Percentiles rank a stretch among this genome's conserved stretches.
These are phyloP conservation scores for Pythium biforme DNA, from an alignment of 352 stramenopile species.

Conservation along the genomic window DNA sequence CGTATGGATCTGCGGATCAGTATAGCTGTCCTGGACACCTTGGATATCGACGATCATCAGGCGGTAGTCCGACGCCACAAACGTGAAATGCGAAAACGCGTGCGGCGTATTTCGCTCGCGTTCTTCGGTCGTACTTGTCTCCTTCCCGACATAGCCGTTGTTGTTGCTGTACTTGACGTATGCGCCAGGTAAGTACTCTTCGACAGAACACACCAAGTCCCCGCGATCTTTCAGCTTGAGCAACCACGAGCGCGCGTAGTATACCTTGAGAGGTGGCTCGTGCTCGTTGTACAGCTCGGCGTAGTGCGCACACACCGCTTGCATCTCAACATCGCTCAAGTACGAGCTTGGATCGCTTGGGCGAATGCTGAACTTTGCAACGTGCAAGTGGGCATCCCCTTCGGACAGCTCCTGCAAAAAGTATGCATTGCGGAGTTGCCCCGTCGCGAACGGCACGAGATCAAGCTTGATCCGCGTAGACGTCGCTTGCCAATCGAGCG, in stretches of 20 bases:
- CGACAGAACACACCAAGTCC: slow-evolving; percentile 68
- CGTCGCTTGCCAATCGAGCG: slow-evolving; percentile 73
- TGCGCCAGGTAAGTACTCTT: slow-evolving; percentile 73
- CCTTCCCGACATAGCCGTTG: slow-evolving; percentile 77
- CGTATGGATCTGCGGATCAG: slow-evolving; percentile 82
- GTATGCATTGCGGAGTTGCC: slow-evolving; percentile 77
- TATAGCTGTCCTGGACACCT: slow-evolving; percentile 83
- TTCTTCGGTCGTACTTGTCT: slow-evolving; percentile 79
- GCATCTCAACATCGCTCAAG: slow-evolving; percentile 87
- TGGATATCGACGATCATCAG: slow-evolving; percentile 89
- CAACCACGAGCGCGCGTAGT: slow-evolving; percentile 78
- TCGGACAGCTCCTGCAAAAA: slow-evolving; percentile 61
- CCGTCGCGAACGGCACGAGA: slow-evolving; percentile 77
- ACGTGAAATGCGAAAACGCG: slow-evolving; percentile 84
- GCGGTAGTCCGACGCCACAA: slow-evolving; percentile 79
- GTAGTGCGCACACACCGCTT: slow-evolving; percentile 86
- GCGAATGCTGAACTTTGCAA: slow-evolving; percentile 77
- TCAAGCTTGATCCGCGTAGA: slow-evolving; percentile 67
- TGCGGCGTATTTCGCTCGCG: slow-evolving; percentile 82
- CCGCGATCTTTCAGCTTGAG: slow-evolving; percentile 68
- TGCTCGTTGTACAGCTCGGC: slow-evolving; percentile 86
- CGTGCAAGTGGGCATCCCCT: slow-evolving; percentile 37
- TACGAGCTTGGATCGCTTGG: slow-evolving; percentile 69
- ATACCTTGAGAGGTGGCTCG: slow-evolving; percentile 77
- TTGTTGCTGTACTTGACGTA: slow-evolving; percentile 91